A percentile compares a stretch with the other conserved stretches of the same genome.
Conservation (phyloP, 441 rosid genomes). For the Adansonia gregorii region DNA sequence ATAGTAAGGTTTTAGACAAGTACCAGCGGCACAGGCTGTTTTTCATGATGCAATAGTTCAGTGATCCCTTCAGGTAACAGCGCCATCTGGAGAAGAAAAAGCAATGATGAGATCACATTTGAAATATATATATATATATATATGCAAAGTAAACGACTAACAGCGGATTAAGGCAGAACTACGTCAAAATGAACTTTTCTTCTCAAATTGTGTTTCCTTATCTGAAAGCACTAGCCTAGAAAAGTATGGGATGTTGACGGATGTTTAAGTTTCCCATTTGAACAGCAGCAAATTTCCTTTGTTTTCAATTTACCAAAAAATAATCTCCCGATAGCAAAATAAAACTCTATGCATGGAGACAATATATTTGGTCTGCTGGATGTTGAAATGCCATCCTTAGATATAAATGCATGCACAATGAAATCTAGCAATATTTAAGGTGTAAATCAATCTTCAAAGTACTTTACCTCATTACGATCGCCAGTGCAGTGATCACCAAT, state of each 20-base stretch:
- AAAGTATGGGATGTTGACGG: background rate
- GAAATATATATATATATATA: background rate
- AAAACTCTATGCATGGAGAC: background rate
- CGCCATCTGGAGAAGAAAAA: conserved; percentile 75
- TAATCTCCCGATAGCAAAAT: background rate
- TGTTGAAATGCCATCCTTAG: background rate
- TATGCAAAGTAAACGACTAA: background rate
- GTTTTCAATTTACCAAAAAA: background rate
- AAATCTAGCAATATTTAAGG: background rate
- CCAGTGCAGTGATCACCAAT: conserved; percentile 80
- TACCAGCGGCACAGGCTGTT: conserved; percentile 85
- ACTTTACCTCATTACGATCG: conserved; percentile 83
- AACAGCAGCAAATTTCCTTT: conserved; percentile 4
- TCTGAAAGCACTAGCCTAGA: background rate
- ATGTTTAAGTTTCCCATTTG: background rate
- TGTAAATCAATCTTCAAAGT: conserved; percentile 22
- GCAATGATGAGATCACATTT: conserved; percentile 32
- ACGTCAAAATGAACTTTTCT: conserved; percentile 1
- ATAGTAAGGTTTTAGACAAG: conserved; percentile 32
- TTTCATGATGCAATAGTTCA: conserved; percentile 86
- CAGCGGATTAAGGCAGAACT: background rate
- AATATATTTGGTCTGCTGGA: background rate
- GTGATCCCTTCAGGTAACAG: conserved; percentile 94
- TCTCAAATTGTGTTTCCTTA: conserved; percentile 7
- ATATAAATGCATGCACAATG: conserved; percentile 15